phyloP scores from a whole-genome alignment of 495 filamentous ascomycete genomes.

The Neurospora sp. region DNA sequence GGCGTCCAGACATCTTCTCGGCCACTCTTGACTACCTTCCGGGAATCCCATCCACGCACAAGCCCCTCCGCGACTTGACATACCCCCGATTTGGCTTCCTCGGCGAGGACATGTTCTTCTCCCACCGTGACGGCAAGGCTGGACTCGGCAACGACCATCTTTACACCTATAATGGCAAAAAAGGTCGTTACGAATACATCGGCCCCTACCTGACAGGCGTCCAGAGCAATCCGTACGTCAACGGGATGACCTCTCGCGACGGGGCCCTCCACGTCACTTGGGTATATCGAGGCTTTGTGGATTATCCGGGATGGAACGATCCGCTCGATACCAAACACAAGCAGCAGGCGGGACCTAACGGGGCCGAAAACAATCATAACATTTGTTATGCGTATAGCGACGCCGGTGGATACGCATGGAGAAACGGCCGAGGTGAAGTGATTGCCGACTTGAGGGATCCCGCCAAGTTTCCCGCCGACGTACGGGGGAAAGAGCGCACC shows the following conservation, averaged over 20 bases:
- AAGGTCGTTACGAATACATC: conserved; percentile 19
- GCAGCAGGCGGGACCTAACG: conserved; percentile 33
- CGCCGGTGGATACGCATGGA: conserved; percentile 31
- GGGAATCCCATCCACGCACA: conserved; percentile 21
- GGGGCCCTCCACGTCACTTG: conserved; percentile 32
- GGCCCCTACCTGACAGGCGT: conserved; percentile 34
- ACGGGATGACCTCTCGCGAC: conserved; percentile 28
- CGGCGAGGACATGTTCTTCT: conserved; percentile 26
- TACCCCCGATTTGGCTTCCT: conserved; percentile 37
- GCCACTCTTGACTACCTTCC: conserved; percentile 28
- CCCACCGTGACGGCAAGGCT: conserved; percentile 39
- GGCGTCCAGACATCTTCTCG: conserved; percentile 32
- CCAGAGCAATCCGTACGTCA: conserved; percentile 39
- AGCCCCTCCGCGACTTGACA: conserved; percentile 31
- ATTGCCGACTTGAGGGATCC: conserved; percentile 23
- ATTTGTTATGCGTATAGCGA: conserved; percentile 37
- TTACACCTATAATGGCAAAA: conserved; percentile 22
- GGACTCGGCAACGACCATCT: conserved; percentile 39
- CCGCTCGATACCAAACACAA: conserved; percentile 32
- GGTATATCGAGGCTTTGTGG: conserved; percentile 37
- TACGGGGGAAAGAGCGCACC: conserved; percentile 12
- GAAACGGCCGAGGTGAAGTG: conserved; percentile 17
- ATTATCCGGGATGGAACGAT: conserved; percentile 35
- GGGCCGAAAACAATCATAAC: conserved; percentile 36
- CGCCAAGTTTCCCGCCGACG: neutral